Evolutionary conservation across 1,284 basidiomycete genomes (phyloP).

Genomic region (Tilletia walkeri): DNA sequence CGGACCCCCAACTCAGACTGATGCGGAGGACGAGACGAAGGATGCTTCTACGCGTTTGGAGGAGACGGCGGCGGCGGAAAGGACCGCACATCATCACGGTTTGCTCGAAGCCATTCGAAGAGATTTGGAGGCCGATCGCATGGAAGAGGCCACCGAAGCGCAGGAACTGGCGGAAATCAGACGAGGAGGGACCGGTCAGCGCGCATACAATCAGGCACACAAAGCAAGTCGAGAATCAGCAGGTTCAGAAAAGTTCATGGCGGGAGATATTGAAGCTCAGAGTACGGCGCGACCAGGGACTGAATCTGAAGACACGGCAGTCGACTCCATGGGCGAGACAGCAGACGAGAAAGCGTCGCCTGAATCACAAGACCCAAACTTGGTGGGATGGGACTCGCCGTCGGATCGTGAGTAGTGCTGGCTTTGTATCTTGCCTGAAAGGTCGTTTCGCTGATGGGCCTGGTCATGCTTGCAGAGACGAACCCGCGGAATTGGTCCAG

Average conservation of each 20-base stretch:
- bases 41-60: not conserved
- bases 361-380: conserved; percentile 27
- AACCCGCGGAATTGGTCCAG: conserved; percentile 71
- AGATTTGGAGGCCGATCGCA: not conserved
- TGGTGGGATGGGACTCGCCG: conserved; percentile 67
- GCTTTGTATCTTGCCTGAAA: not conserved
- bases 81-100: not conserved
- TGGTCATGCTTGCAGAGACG: conserved; percentile 23
- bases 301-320: not conserved
- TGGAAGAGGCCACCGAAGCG: not conserved
- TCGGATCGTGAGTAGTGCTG: conserved; percentile 59
- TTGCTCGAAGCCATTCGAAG: conserved; percentile 12
- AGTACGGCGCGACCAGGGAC: not conserved
- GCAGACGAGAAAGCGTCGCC: not conserved
- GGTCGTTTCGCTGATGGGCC: not conserved
- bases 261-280: not conserved
- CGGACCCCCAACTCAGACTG: not conserved
- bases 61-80: not conserved
- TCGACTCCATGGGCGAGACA: not conserved
- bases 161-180: conserved; percentile 5
- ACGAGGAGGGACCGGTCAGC: not conserved
- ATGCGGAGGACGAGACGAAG: not conserved
- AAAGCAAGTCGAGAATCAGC: not conserved
- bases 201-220: not conserved
- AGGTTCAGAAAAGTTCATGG: not conserved